A percentile compares a stretch with the other conserved stretches of the same genome.
Conservation (phyloP, 345 rosid genomes). For the Iberis pinnata region DNA sequence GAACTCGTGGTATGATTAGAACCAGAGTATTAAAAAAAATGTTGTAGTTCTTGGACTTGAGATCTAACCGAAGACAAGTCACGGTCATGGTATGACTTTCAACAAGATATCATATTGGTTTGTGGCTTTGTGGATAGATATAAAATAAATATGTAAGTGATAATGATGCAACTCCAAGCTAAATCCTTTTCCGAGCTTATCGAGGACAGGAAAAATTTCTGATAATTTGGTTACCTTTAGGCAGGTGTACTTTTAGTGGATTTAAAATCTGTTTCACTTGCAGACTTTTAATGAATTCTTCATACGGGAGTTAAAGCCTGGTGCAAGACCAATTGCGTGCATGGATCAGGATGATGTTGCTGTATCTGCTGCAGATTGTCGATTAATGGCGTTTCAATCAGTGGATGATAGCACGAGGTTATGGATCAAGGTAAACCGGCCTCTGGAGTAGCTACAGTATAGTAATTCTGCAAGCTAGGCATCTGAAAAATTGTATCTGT, state of each 20-base stretch:
- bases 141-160: background rate
- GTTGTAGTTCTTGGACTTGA: conserved; percentile 5
- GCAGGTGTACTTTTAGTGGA: conserved; percentile 11
- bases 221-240: conserved; percentile 1
- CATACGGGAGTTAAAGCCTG: conserved; percentile 79
- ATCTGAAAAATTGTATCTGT: conserved; percentile 4
- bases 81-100: background rate
- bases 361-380: conserved; percentile 81
- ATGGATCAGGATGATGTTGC: conserved; percentile 59
- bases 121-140: conserved; percentile 10
- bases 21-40: background rate
- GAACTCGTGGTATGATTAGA: conserved; percentile 2
- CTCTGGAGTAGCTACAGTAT: conserved; percentile 9
- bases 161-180: conserved; percentile 6
- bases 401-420: conserved; percentile 59
- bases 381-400: conserved; percentile 70
- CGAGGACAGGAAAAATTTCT: background rate
- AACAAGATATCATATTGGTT: background rate
- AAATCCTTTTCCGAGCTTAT: background rate
- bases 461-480: background rate
- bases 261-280: conserved; percentile 17
- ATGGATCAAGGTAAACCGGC: conserved; percentile 77
- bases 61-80: background rate
- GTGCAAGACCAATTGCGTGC: conserved; percentile 72
- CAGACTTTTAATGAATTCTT: conserved; percentile 97